phyloP scores from a whole-genome alignment of 129 eudicot species.

The Tagetes erecta region DNA sequence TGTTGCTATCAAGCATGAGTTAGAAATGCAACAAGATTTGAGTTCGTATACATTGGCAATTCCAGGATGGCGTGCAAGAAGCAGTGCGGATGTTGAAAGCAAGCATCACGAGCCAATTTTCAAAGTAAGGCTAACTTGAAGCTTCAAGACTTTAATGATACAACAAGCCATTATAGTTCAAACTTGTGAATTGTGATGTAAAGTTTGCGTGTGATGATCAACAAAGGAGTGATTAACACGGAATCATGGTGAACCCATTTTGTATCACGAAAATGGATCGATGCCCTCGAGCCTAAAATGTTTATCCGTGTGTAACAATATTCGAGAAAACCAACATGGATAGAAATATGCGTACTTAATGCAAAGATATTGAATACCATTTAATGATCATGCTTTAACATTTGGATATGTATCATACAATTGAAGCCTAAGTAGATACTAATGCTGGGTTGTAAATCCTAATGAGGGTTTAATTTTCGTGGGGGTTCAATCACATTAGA shows the following conservation, averaged over 20 bases:
- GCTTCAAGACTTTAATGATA: conserved; percentile 1
- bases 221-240: too few relatives aligned
- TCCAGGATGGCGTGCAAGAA: conserved; percentile 74
- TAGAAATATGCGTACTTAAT: not conserved
- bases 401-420: too few relatives aligned
- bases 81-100: conserved; percentile 58
- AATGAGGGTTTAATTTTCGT: too few relatives aligned
- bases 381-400: too few relatives aligned
- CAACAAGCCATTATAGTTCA: not conserved
- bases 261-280: too few relatives aligned
- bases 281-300: not conserved
- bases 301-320: not conserved
- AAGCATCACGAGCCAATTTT: conserved; percentile 15
- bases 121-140: conserved; percentile 1
- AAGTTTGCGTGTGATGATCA: not conserved
- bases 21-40: conserved; percentile 23
- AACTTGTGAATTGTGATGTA: not conserved
- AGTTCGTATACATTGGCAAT: not conserved
- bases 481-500: too few relatives aligned
- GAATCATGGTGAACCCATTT: too few relatives aligned
- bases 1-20: conserved; percentile 11
- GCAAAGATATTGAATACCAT: too few relatives aligned
- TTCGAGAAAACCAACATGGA: not conserved
- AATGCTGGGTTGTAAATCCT: too few relatives aligned
- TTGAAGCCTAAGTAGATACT: too few relatives aligned